Percentiles rank a stretch among this genome's conserved stretches.
phyloP scores from a whole-genome alignment of 2,329 filamentous ascomycete genomes.

The Fusarium zealandicum region DNA sequence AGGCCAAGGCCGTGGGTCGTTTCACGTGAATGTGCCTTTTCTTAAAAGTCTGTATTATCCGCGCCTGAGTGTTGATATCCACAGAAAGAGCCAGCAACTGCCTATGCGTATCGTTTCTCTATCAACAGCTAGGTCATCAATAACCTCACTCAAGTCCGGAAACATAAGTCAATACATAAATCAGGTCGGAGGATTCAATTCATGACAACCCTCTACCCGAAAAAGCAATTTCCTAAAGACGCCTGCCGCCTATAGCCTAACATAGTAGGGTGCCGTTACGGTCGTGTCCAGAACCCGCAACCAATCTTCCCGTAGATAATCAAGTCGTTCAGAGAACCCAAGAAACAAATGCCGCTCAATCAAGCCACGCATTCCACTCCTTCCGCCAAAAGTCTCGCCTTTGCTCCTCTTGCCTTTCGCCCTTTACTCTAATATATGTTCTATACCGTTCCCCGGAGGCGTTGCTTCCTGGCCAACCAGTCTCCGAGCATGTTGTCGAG shows the following conservation, averaged over 20 bases:
- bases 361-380: conserved; percentile 19
- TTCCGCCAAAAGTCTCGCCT: conserved; percentile 13
- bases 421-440: neutral
- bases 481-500: conserved; percentile 86
- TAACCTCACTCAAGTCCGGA: too few relatives aligned
- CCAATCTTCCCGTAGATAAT: conserved; percentile 39
- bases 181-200: conserved; percentile 33
- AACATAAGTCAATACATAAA: too few relatives aligned
- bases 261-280: conserved; percentile 36
- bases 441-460: conserved; percentile 61
- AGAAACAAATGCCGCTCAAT: conserved; percentile 28
- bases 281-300: conserved; percentile 38
- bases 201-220: conserved; percentile 35
- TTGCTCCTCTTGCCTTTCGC: neutral
- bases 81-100: too few relatives aligned
- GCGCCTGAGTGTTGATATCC: neutral
- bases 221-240: conserved; percentile 34
- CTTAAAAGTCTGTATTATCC: conserved; percentile 4
- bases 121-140: too few relatives aligned
- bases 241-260: conserved; percentile 40
- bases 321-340: conserved; percentile 40
- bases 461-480: conserved; percentile 77
- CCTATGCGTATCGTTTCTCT: too few relatives aligned
- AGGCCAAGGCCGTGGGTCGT: conserved; percentile 14
- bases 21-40: conserved; percentile 32